These are phyloP conservation scores for Neurospora sp. DNA, from an alignment of 495 filamentous ascomycete genomes.

Conservation along the genomic window DNA sequence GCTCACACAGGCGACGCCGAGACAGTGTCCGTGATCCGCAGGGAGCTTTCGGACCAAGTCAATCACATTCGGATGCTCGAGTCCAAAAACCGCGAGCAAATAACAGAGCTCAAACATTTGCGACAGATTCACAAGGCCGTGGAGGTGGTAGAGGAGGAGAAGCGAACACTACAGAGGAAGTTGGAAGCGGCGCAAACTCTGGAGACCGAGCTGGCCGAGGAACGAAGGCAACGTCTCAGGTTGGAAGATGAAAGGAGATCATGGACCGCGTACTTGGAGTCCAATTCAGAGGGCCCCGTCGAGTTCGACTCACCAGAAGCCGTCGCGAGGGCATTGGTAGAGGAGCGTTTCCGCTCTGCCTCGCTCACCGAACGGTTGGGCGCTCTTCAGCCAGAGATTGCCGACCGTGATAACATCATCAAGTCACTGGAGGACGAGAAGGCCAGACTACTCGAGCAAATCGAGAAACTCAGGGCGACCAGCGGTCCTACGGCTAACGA, in stretches of 20 bases:
- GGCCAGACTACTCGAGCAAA: conserved; percentile 45
- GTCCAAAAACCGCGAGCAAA: conserved; percentile 65
- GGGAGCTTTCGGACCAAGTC: conserved; percentile 80
- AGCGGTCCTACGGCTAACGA: conserved; percentile 36
- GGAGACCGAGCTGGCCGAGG: conserved; percentile 64
- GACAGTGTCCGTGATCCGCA: conserved; percentile 68
- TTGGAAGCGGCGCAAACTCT: conserved; percentile 66
- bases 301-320: conserved; percentile 83
- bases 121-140: conserved; percentile 72
- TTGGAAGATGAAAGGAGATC: conserved; percentile 79
- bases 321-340: conserved; percentile 74
- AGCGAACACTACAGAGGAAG: conserved; percentile 68
- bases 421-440: conserved; percentile 61
- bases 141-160: conserved; percentile 94
- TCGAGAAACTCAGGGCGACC: conserved; percentile 56
- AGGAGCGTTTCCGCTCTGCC: conserved; percentile 69
- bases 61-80: conserved; percentile 79
- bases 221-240: conserved; percentile 70
- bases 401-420: conserved; percentile 71
- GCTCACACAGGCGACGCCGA: conserved; percentile 79
- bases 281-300: conserved; percentile 39
- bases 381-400: conserved; percentile 63
- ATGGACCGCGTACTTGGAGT: conserved; percentile 78
- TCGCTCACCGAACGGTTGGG: conserved; percentile 70
- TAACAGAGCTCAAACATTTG: conserved; percentile 67